Evolutionary conservation across 805 yeast species (phyloP), one percentile per base, ranked within the genome.

Genomic region (Clavispora santaluciae): DNA sequence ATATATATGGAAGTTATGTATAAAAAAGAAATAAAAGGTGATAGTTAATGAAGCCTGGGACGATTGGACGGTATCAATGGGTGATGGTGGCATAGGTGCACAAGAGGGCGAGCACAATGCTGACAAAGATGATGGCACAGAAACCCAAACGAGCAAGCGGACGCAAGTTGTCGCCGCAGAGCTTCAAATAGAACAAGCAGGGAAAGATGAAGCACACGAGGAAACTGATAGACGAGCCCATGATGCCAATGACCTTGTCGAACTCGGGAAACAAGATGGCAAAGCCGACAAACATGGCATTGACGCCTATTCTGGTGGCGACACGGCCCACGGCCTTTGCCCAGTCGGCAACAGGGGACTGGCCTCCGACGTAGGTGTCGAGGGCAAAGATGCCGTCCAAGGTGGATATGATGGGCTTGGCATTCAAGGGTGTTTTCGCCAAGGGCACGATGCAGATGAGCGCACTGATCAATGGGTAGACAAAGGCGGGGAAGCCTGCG

Each of bases 181-280:
- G 54, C 39, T 50, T 50, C 45, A 58, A 43, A 61, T 89, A 87
- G 58, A 88, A 89, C 9, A 75, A 54, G 17, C 86, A 67, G 3
- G 96, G 96, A 18, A 88, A 70, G 16, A 87, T 81, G 40, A 88
- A 67, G 59, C 96, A 89, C 25, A 88, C 78, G 3, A 81, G 68
- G 59, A 86, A 84, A 51, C 95, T 86, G 38, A 89, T 70, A 1
- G 87, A 80, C 5, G 91, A 77, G 6, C 96, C 96, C 50, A 87
- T 61, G 35, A 89, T 76, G 6, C 95, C 86, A 61, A 89, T 82
- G 39, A 89, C 73, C 50, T 78, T 78, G 54, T 88, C 96, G 57
- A 89, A 89, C 40, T 80, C 83, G 3, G 93, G 91, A 56, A 86
- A 73, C 12, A 78, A 38, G 22, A 84, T 72, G 0, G 95, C 80